Evolutionary conservation across 768 basidiomycete genomes (phyloP).

Genomic region (Tephrocybe sp.): DNA sequence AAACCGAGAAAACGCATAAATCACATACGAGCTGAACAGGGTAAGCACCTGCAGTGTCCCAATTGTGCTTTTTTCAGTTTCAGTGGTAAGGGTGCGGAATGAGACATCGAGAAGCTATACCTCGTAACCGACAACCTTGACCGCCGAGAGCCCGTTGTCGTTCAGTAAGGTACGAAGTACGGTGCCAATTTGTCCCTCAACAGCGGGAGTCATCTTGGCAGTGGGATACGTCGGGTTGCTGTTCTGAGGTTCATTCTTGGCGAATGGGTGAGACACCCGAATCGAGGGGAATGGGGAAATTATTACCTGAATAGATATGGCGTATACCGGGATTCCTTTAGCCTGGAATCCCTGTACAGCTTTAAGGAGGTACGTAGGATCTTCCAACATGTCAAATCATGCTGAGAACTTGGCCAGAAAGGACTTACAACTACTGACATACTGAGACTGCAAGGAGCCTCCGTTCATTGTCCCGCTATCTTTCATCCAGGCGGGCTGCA

Average conservation of each 20-base stretch:
- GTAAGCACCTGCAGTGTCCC: constrained; percentile 64
- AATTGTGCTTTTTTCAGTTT: constrained; percentile 54
- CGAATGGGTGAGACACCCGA: neutral
- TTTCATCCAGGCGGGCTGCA: constrained; percentile 82
- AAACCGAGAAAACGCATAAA: too few relatives aligned
- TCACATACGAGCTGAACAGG: constrained; percentile 47
- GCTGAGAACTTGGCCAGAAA: neutral
- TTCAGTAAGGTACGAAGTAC: constrained; percentile 59
- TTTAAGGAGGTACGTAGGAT: constrained; percentile 73
- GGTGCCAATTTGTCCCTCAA: constrained; percentile 60
- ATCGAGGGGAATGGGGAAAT: too few relatives aligned
- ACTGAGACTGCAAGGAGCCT: constrained; percentile 53
- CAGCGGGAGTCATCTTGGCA: constrained; percentile 49
- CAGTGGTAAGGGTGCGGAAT: neutral
- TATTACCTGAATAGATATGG: constrained; percentile 53
- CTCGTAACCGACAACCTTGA: constrained; percentile 58
- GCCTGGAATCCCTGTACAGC: constrained; percentile 65
- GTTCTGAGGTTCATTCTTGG: constrained; percentile 50
- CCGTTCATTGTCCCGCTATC: constrained; percentile 64
- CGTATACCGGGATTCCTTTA: constrained; percentile 62
- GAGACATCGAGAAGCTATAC: too few relatives aligned
- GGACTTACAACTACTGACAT: constrained; percentile 46
- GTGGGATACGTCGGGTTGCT: constrained; percentile 71
- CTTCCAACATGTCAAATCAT: constrained; percentile 30
- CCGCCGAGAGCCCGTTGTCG: constrained; percentile 55